Evolutionary conservation across 352 stramenopile species (phyloP), one percentile per base, ranked within the genome.

Genomic region (Globisporangium acanthophoron): DNA sequence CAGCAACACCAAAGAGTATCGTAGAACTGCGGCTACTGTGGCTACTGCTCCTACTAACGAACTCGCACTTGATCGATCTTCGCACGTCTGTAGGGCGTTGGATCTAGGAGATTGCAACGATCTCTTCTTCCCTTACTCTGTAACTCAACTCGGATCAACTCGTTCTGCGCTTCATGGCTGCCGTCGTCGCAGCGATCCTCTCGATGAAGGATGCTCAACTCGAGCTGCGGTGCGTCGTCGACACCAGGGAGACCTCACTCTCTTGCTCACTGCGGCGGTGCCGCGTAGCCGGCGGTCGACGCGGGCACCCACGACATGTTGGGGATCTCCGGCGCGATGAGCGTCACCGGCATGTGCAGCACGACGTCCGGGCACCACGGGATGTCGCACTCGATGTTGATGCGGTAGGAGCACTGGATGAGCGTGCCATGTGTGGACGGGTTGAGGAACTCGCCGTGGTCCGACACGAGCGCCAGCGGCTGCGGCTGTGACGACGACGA

Each of bases 351-450:
- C 56, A 90, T 59, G 44, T 77, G 71, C 43, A 88, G 57, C 48
- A 73, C 35, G 12, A 88, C 76, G 21, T 88, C 72, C 1, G 76
- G 80, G 59, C 76, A 86, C 74, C 69, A 86, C 0, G 78, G 72
- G 41, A 90, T 83, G 58, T 87, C 76, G 58, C 74, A 87, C 69
- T 87, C 76, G 39, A 87, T 66, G 31, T 85, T 73, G 21, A 90
- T 75, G 15, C 64, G 76, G 50, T 90, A 90, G 3, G 70, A 47
- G 55, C 78, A 87, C 35, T 53, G 57, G 31, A 89, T 74, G 53
- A 88, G 72, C 15, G 59, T 66, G 20, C 76, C 71, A 24, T 61
- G 70, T 4, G 77, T 86, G 7, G 71, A 82, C 27, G 76, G 76
- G 24, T 73, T 79, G 12, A 88, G 55, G 40, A 69, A 60, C 18